Conservation (phyloP, 371 early-diverging fungal genomes). For the Apophysomyces elegans region DNA sequence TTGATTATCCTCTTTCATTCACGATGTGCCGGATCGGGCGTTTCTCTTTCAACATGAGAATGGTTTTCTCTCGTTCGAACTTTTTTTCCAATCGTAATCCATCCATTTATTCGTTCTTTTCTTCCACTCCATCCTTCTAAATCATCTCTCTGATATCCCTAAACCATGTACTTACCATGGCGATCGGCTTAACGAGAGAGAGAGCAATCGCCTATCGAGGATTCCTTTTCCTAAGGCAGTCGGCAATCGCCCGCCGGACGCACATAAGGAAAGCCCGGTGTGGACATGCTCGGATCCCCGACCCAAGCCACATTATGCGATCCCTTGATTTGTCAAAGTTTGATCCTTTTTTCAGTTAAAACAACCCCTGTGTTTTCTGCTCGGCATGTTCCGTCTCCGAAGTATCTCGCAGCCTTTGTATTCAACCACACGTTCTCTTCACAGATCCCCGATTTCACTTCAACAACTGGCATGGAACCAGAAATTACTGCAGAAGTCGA, state of each 20-base stretch:
- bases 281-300: no score
- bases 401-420: background rate
- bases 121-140: conserved; percentile 20
- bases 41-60: background rate
- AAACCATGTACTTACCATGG: conserved; percentile 1
- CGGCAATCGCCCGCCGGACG: background rate
- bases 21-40: background rate
- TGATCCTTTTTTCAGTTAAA: background rate
- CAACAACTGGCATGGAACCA: background rate
- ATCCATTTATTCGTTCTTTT: conserved; percentile 12
- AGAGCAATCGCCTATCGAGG: background rate
- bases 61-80: background rate
- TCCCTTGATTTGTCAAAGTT: background rate
- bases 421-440: background rate
- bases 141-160: background rate
- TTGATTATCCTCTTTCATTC: background rate
- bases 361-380: background rate
- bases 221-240: background rate
- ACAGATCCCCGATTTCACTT: background rate
- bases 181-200: conserved; percentile 11
- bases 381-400: background rate
- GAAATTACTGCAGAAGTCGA: background rate
- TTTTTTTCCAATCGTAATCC: background rate
- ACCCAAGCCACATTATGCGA: background rate
- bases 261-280: no score